phyloP scores from a whole-genome alignment of 371 early-diverging fungal genomes.

The Zychaea mexicana region DNA sequence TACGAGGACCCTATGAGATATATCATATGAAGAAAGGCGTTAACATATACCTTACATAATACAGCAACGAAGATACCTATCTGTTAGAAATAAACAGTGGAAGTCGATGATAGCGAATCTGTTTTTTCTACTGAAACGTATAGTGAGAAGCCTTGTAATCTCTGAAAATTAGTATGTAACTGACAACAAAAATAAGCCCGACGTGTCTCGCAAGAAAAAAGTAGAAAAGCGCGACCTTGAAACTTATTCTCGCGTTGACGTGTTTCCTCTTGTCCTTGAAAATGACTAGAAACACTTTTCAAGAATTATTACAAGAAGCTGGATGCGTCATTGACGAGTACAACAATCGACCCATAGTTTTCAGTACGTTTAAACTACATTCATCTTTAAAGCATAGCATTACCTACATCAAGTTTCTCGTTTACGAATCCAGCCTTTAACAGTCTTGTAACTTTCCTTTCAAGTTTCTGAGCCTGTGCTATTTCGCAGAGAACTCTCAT shows the following conservation, averaged over 20 bases:
- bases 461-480: slow-evolving; percentile 26
- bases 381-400: background rate
- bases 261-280: background rate
- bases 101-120: too few relatives aligned
- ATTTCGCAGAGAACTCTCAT: slow-evolving; percentile 38
- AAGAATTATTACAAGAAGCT: slow-evolving; percentile 15
- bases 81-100: too few relatives aligned
- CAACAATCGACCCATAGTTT: background rate
- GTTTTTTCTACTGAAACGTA: too few relatives aligned
- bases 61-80: too few relatives aligned
- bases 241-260: background rate
- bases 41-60: too few relatives aligned
- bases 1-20: too few relatives aligned
- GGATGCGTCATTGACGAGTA: slow-evolving; percentile 17
- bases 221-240: background rate
- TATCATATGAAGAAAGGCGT: too few relatives aligned
- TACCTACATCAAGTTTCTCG: background rate
- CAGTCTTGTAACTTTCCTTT: background rate
- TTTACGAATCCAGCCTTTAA: background rate
- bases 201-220: too few relatives aligned
- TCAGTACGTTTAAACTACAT: slow-evolving; percentile 18
- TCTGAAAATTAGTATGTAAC: too few relatives aligned
- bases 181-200: too few relatives aligned
- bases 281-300: slow-evolving; percentile 8
- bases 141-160: too few relatives aligned